These are phyloP conservation scores for Coemansia sp. DNA, from an alignment of 192 early-diverging fungal genomes.

Conservation along the genomic window DNA sequence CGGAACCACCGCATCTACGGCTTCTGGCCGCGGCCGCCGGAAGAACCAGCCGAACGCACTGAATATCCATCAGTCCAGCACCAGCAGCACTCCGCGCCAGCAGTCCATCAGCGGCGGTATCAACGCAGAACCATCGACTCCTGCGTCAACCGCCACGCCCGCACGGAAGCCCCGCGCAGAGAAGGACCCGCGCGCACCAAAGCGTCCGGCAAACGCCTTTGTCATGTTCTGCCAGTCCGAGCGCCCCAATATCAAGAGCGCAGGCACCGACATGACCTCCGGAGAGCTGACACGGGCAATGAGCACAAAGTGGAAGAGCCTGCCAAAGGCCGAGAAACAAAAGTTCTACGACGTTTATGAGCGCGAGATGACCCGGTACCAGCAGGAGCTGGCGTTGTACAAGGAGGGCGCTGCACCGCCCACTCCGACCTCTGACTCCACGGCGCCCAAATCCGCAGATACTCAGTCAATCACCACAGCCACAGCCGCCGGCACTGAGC, in stretches of 20 bases:
- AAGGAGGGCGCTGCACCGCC: constrained; percentile 17
- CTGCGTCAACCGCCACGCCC: background rate
- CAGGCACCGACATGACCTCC: constrained; percentile 34
- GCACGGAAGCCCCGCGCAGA: constrained; percentile 29
- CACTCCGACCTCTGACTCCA: background rate
- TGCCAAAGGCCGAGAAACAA: constrained; percentile 45
- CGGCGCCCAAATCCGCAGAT: background rate
- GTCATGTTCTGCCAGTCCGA: constrained; percentile 55
- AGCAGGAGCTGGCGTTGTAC: constrained; percentile 49
- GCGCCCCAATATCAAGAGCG: constrained; percentile 47
- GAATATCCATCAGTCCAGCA: constrained; percentile 18
- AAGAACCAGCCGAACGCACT: constrained; percentile 5
- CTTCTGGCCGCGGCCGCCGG: constrained; percentile 18
- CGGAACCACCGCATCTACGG: constrained; percentile 6
- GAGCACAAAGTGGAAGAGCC: constrained; percentile 51
- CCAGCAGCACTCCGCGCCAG: constrained; percentile 34
- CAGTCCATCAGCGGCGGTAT: constrained; percentile 13
- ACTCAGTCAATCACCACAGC: background rate
- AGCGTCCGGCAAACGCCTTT: constrained; percentile 55
- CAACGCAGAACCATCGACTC: background rate
- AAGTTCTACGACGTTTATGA: constrained; percentile 52
- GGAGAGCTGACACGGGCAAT: constrained; percentile 53
- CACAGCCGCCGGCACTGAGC: background rate
- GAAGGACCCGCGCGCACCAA: constrained; percentile 54
- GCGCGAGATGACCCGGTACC: constrained; percentile 49